These are phyloP conservation scores for Chrysanthemum lavandulifolium DNA, from an alignment of 129 eudicot genomes.

Conservation along the genomic window DNA sequence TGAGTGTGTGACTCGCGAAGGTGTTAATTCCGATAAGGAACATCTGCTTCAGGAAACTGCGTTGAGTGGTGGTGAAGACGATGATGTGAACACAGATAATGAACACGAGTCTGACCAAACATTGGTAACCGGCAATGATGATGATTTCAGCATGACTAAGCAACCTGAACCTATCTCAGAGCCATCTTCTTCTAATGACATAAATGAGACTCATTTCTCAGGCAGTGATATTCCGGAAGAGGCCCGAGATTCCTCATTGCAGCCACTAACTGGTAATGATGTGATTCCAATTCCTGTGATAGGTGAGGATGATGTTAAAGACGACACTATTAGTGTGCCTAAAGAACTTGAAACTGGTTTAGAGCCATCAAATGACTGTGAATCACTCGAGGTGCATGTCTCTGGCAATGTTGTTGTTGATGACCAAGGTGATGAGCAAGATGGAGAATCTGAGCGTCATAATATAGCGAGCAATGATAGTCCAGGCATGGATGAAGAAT, in stretches of 20 bases:
- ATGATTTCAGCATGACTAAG: not conserved
- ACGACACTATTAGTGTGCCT: not conserved
- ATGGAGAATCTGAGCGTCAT: slow-evolving; percentile 22
- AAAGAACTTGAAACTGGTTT: slow-evolving; percentile 21
- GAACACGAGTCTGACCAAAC: not conserved
- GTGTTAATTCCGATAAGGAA: not conserved
- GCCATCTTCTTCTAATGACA: not conserved
- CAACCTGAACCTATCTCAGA: not conserved
- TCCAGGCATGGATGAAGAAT: not conserved
- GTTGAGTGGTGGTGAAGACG: not conserved
- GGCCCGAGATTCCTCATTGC: not conserved
- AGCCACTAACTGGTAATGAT: slow-evolving; percentile 7
- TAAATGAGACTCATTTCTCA: slow-evolving; percentile 6
- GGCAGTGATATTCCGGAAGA: slow-evolving; percentile 15
- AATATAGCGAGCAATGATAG: slow-evolving; percentile 1
- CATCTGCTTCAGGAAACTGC: not conserved
- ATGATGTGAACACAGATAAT: not conserved
- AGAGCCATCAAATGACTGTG: slow-evolving; percentile 9
- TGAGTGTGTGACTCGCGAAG: not conserved
- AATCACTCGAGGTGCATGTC: not conserved
- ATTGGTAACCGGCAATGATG: not conserved
- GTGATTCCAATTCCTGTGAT: not conserved
- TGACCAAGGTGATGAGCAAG: slow-evolving; percentile 5
- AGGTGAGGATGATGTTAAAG: slow-evolving; percentile 11
- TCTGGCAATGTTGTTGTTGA: not conserved